Evolutionary conservation across 495 filamentous ascomycete species (phyloP), one percentile per base, ranked within the genome.

Genomic region (Wilcoxina mikolae): DNA sequence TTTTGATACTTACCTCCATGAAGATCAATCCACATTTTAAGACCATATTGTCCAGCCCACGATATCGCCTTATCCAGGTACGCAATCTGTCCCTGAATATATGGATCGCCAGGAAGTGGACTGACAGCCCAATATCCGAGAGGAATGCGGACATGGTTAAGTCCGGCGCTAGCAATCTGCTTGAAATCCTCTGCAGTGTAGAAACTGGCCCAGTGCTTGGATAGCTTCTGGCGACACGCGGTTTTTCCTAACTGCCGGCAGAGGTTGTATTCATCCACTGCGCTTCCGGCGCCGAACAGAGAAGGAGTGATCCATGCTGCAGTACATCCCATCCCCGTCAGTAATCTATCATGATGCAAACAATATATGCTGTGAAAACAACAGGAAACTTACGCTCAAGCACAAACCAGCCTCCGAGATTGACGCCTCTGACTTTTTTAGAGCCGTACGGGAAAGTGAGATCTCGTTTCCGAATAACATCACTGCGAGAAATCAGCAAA

Each of bases 131-230:
- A 90, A 65, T 87, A 87, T 15, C 84, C 84, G 51, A 89, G 74
- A 2, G 84, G 84, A 51, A 90, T 87, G 51, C 84, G 74, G 33
- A 88, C 82, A 52, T 84, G 80, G 66, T 86, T 88, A 57, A 88
- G 64, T 12, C 85, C 84, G 2, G 74, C 70, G 3, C 65, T 64
- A 12, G 76, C 76, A 47, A 89, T 87, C 47, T 80, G 71, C 4
- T 71, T 65, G 60, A 89, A 83, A 65, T 89, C 84, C 35, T 67
- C 72, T 57, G 78, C 67, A 4, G 78, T 82, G 61, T 87, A 71
- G 76, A 88, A 50, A 69, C 44, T 51, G 20, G 49, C 65, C 81
- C 81, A 84, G 60, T 84, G 81, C 26, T 70, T 44, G 0, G 65
- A 64, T 42, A 84, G 66, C 25, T 68, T 67, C 12, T 60, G 53